These are phyloP conservation scores for Solanum hybrid DNA, from an alignment of 305 asterid genomes.

Conservation along the genomic window DNA sequence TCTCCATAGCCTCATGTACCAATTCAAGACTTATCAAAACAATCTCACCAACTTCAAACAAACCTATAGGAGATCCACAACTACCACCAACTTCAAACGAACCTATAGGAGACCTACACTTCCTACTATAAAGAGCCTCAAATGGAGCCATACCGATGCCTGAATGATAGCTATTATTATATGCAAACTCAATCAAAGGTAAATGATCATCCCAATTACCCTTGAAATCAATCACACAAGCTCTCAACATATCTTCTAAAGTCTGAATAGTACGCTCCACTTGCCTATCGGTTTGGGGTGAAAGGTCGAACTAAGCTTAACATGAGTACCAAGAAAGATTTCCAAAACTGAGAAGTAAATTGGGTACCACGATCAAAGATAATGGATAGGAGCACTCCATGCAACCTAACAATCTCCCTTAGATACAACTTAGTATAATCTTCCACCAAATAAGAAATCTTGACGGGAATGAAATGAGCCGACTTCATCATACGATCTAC, in stretches of 20 bases:
- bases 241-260: neutral
- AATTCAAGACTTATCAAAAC: too few relatives aligned
- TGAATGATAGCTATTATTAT: neutral
- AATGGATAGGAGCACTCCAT: neutral
- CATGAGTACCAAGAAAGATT: neutral
- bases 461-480: neutral
- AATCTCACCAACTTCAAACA: too few relatives aligned
- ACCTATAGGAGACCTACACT: too few relatives aligned
- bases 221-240: neutral
- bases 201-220: neutral
- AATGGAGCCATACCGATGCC: too few relatives aligned
- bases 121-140: too few relatives aligned
- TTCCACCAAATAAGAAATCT: neutral
- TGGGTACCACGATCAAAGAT: neutral
- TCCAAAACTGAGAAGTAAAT: neutral
- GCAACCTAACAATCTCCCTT: neutral
- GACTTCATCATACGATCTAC: neutral
- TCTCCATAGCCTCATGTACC: too few relatives aligned
- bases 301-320: neutral
- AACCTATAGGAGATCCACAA: too few relatives aligned
- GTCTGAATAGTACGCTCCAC: neutral
- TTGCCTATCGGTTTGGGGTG: neutral
- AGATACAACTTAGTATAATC: neutral
- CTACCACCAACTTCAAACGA: too few relatives aligned
- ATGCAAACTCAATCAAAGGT: neutral